phyloP scores from a whole-genome alignment of 768 basidiomycete genomes.

The Collybiopsis confluens region DNA sequence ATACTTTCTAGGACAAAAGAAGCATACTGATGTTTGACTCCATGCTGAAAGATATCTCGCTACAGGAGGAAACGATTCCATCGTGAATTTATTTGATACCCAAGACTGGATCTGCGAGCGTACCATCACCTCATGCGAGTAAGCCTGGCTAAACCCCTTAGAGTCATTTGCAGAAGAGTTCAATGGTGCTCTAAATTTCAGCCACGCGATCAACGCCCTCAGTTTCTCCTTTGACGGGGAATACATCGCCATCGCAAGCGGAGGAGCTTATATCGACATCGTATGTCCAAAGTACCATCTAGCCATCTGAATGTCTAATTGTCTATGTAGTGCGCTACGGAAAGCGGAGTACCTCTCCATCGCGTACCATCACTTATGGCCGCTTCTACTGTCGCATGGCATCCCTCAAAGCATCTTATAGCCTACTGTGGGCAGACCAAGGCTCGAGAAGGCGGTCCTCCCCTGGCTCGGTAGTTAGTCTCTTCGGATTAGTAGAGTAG shows the following conservation, averaged over 20 bases:
- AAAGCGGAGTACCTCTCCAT: constrained; percentile 70
- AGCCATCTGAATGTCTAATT: constrained; percentile 5
- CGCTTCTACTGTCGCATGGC: constrained; percentile 77
- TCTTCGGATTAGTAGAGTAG: constrained; percentile 50
- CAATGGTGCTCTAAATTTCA: constrained; percentile 21
- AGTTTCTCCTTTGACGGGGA: constrained; percentile 85
- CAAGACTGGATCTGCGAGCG: constrained; percentile 78
- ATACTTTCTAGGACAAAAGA: background rate
- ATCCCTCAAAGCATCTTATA: constrained; percentile 76
- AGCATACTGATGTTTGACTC: too few species aligned
- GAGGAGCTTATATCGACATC: constrained; percentile 73
- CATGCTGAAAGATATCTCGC: constrained; percentile 58
- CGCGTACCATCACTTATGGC: constrained; percentile 71
- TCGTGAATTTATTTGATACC: constrained; percentile 77
- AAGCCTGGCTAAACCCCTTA: constrained; percentile 26
- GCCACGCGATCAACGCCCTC: constrained; percentile 65
- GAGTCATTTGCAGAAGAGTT: background rate
- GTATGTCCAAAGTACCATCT: constrained; percentile 27
- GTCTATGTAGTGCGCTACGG: constrained; percentile 63
- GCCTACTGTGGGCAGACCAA: constrained; percentile 81
- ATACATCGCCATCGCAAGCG: constrained; percentile 72
- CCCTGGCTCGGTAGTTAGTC: constrained; percentile 66
- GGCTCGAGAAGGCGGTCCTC: constrained; percentile 57
- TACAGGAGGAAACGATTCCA: constrained; percentile 77
- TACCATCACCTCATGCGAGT: constrained; percentile 82